These are phyloP conservation scores for Rhamnella rubrinervis DNA, from an alignment of 331 rosid species.

Conservation along the genomic window DNA sequence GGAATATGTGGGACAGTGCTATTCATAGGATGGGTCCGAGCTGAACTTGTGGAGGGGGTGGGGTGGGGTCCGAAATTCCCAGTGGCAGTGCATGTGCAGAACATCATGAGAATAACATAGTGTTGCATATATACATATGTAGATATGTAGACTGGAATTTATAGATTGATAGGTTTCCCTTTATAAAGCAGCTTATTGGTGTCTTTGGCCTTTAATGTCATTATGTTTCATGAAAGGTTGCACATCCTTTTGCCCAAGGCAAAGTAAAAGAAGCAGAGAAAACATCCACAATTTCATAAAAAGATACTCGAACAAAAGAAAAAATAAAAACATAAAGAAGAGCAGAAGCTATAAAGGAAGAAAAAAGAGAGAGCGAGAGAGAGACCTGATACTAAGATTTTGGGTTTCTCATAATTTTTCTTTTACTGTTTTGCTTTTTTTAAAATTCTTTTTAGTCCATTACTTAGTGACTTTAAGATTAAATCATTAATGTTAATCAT, in stretches of 20 bases:
- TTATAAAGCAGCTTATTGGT: constrained; percentile 41
- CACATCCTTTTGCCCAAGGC: constrained; percentile 26
- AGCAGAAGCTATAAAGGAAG: background rate
- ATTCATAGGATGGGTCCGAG: constrained; percentile 11
- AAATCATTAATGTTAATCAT: no score
- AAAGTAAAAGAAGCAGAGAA: background rate
- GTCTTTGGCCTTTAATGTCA: constrained; percentile 42
- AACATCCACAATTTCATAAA: background rate
- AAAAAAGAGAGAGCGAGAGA: no score
- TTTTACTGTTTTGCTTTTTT: no score
- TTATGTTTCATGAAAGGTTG: constrained; percentile 46
- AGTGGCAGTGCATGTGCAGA: constrained; percentile 45
- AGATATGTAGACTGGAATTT: constrained; percentile 1
- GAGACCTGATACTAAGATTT: no score
- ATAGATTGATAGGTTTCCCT: constrained; percentile 35
- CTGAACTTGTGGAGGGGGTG: constrained; percentile 14
- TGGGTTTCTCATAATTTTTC: no score
- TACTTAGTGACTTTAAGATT: no score
- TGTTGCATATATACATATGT: background rate
- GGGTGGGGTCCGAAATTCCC: constrained; percentile 15
- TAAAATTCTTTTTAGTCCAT: no score
- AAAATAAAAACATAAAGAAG: background rate
- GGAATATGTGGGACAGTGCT: no score
- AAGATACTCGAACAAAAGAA: background rate
- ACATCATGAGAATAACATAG: constrained; percentile 41